Percentiles rank a stretch among this genome's conserved stretches.
phyloP scores from a whole-genome alignment of 2,329 filamentous ascomycete genomes.

The Colletotrichum graminicola region DNA sequence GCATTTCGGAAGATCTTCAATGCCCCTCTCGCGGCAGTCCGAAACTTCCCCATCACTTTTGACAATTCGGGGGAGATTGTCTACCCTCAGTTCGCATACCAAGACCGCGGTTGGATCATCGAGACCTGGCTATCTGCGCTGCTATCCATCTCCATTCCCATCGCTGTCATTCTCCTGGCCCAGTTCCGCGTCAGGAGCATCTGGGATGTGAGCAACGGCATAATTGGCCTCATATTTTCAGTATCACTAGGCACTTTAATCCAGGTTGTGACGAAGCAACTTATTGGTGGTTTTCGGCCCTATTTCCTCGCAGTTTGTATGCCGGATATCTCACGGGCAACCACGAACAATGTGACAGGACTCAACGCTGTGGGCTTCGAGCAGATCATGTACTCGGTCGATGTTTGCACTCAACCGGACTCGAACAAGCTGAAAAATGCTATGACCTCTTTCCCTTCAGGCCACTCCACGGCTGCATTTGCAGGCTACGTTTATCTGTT shows the following conservation, averaged over 20 bases:
- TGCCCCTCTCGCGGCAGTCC: constrained; percentile 65
- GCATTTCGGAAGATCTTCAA: constrained; percentile 59
- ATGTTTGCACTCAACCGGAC: constrained; percentile 70
- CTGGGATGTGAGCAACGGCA: constrained; percentile 72
- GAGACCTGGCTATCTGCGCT: constrained; percentile 70
- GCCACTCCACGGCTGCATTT: constrained; percentile 75
- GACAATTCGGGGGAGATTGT: constrained; percentile 69
- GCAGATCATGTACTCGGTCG: constrained; percentile 73
- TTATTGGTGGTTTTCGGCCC: constrained; percentile 73
- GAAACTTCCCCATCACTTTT: constrained; percentile 74
- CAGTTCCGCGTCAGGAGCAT: constrained; percentile 69
- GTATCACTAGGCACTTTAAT: constrained; percentile 71
- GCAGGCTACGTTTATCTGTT: constrained; percentile 74
- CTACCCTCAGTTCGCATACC: constrained; percentile 74
- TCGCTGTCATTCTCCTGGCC: constrained; percentile 66
- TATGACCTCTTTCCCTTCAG: constrained; percentile 76
- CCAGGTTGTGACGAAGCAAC: constrained; percentile 75
- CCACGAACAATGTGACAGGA: constrained; percentile 55
- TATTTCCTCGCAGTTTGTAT: constrained; percentile 75
- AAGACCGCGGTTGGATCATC: constrained; percentile 71
- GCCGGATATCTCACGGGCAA: constrained; percentile 62
- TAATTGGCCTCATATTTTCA: constrained; percentile 71
- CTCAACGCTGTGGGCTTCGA: constrained; percentile 64
- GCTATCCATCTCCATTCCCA: constrained; percentile 68
- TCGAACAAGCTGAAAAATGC: constrained; percentile 68